Base-by-base conservation (phyloP, 371 early-diverging fungal genomes). In the Mortierella sp. region DNA sequence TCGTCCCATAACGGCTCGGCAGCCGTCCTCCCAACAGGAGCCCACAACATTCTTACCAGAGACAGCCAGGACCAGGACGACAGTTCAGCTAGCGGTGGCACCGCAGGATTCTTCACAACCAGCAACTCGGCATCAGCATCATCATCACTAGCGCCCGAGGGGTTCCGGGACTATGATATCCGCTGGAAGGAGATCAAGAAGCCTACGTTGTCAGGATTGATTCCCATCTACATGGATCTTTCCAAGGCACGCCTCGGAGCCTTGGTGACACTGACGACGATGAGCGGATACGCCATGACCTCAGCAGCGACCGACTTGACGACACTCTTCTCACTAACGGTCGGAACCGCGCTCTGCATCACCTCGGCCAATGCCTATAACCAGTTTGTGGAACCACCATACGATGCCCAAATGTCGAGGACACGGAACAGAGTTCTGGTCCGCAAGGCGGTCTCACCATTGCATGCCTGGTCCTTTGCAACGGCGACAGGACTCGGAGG, bases 351-450 rank as follows among this genome's bases (percentile, higher is more conserved):
- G 0, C 91, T 99, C 63, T 98, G 99, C 86, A 93, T 97, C n/a
- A 90, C 93, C 9, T 95, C 97, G 31, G 99, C 99, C 55, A 99
- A 99, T 88, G 90, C 97, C 26, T 92, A 99, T 83, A 99, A 99
- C 88, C 99, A 98, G 89, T 98, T 97, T 96, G 93, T 97, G 38
- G 99, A 99, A 84, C 90, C 92, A 21, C 98, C 99, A 0, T 99
- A 96, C 81, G 99, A 99, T 84, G 98, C 98, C 19, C 99, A 99
- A 86, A 99, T 99, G 99, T 84, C 94, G 11, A 91, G 99, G 70
- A 99, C 99, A 8, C 92, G 96, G 70, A 96, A 95, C 86, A 92
- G 99, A 31, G 93, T 95, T 0, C 89, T 99, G 42, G 98, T 97
- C 9, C 91, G 97, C 48, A 94, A 95, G 76, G 94, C 93, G 10